Evolutionary conservation across 257 asterid species (phyloP).

Genomic region (Marsdenia floribunda): DNA sequence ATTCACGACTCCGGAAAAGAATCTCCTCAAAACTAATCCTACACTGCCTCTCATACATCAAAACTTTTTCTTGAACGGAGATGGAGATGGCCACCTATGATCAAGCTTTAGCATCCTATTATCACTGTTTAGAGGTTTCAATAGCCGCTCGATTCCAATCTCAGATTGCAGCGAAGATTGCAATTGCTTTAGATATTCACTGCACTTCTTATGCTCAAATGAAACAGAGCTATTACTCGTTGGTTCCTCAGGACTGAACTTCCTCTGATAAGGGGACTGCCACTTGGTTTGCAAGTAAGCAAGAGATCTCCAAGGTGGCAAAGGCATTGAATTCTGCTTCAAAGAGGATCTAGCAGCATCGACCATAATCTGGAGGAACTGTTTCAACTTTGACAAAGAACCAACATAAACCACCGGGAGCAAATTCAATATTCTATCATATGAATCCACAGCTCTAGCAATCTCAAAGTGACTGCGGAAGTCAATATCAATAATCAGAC

Average conservation of each 20-base stretch:
- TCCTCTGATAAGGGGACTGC: conserved; percentile 51
- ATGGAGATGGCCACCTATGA: conserved; percentile 24
- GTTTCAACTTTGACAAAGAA: conserved; percentile 45
- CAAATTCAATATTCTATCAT: conserved; percentile 43
- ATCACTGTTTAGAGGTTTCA: conserved; percentile 37
- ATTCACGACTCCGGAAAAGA: neutral
- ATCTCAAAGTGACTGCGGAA: conserved; percentile 77
- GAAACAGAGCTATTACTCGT: neutral
- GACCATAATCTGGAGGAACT: conserved; percentile 62
- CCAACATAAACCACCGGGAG: conserved; percentile 71
- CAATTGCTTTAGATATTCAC: conserved; percentile 43
- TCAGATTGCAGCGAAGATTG: conserved; percentile 42
- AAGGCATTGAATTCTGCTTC: conserved; percentile 77
- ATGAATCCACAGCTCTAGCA: conserved; percentile 77
- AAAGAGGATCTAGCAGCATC: conserved; percentile 69
- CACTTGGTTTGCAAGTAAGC: conserved; percentile 63
- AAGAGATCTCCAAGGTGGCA: conserved; percentile 77
- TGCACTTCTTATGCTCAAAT: conserved; percentile 45
- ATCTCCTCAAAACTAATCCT: neutral
- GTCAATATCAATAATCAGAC: conserved; percentile 55
- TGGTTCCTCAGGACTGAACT: conserved; percentile 22
- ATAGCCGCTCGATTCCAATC: conserved; percentile 33
- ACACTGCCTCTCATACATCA: conserved; percentile 6
- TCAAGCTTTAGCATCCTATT: conserved; percentile 28
- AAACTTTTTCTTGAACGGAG: neutral